Evolutionary conservation across 2,329 filamentous ascomycete species (phyloP).

Genomic region (Colletotrichum echinochloae): DNA sequence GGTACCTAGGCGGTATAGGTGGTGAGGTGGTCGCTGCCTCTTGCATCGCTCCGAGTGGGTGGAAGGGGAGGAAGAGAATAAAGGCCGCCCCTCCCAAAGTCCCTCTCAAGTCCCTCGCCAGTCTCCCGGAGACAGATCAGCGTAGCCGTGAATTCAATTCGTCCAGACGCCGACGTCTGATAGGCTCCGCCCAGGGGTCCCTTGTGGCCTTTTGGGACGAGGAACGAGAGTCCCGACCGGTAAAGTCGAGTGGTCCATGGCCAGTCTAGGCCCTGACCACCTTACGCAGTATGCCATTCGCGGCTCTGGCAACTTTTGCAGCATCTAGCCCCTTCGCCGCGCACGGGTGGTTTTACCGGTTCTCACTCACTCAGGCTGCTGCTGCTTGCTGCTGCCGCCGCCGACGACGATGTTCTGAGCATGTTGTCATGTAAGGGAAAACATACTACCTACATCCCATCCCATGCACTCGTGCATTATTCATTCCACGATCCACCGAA

Average conservation of each 20-base stretch:
- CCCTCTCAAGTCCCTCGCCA: conserved; percentile 4
- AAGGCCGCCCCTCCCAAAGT: background rate
- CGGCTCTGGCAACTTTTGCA: conserved; percentile 12
- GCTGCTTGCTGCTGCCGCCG: background rate
- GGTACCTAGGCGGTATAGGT: too few relatives aligned
- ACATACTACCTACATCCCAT: too few relatives aligned
- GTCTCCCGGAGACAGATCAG: conserved; percentile 28
- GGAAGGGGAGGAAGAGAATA: background rate
- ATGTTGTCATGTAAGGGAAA: background rate
- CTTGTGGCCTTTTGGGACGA: background rate
- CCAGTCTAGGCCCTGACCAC: conserved; percentile 27
- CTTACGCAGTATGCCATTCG: conserved; percentile 11
- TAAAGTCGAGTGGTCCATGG: conserved; percentile 24
- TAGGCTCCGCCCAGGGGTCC: conserved; percentile 23
- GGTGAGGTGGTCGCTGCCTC: background rate
- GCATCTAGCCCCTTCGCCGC: background rate
- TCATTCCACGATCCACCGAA: background rate
- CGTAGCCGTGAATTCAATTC: conserved; percentile 36
- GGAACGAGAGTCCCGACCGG: conserved; percentile 28
- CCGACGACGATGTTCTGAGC: background rate
- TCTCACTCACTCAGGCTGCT: conserved; percentile 2
- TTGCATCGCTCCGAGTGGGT: background rate
- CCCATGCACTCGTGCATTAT: background rate
- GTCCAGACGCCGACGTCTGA: conserved; percentile 19
- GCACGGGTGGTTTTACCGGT: background rate